phyloP scores from a whole-genome alignment of 768 basidiomycete species.

The Tulasnella sp. region DNA sequence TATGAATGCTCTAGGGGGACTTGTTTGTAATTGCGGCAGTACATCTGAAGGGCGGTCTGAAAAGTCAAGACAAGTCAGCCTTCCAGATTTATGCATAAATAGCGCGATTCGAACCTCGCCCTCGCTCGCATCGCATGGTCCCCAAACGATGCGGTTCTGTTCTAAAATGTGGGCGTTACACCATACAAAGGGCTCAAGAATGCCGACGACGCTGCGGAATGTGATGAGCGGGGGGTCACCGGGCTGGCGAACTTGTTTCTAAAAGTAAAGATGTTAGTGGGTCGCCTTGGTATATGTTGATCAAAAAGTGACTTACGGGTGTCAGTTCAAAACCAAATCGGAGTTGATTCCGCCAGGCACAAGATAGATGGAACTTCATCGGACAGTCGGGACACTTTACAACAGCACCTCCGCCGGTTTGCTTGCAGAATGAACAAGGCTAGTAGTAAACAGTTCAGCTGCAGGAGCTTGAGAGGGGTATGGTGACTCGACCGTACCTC shows the following conservation, averaged over 20 bases:
- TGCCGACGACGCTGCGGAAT: constrained; percentile 67
- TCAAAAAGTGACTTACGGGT: constrained; percentile 47
- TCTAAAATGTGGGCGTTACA: constrained; percentile 57
- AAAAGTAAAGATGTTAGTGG: neutral
- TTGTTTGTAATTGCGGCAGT: constrained; percentile 74
- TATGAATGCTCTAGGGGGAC: constrained; percentile 59
- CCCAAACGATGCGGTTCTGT: constrained; percentile 15
- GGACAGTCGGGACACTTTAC: constrained; percentile 74
- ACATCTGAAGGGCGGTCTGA: constrained; percentile 84
- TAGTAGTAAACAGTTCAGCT: constrained; percentile 24
- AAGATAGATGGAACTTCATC: constrained; percentile 73
- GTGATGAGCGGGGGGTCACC: constrained; percentile 52
- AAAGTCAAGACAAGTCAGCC: neutral
- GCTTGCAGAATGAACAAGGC: constrained; percentile 66
- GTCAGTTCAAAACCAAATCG: constrained; percentile 90
- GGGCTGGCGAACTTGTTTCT: constrained; percentile 50
- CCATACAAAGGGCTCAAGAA: constrained; percentile 62
- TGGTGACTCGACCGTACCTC: constrained; percentile 31
- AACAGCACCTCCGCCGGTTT: constrained; percentile 55
- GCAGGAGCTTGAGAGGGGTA: neutral
- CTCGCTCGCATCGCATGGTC: constrained; percentile 40
- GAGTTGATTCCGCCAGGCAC: constrained; percentile 76
- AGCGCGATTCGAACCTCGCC: constrained; percentile 54
- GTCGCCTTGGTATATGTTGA: constrained; percentile 2
- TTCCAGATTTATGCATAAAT: constrained; percentile 20